phyloP scores from a whole-genome alignment of 2,329 filamentous ascomycete genomes.

The Aspergillus latus region DNA sequence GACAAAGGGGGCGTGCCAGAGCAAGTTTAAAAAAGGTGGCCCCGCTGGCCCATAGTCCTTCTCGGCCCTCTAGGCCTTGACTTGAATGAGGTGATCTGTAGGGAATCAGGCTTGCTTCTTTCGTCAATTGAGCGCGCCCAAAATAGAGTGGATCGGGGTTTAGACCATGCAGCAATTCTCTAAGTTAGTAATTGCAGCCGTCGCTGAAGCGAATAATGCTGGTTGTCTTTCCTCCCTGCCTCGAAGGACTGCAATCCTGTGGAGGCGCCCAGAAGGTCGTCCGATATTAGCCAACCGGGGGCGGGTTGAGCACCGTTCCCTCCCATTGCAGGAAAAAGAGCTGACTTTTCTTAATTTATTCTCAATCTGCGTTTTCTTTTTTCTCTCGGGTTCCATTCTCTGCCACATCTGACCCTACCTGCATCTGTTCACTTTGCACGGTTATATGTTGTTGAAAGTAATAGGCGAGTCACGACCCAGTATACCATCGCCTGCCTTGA shows the following conservation, averaged over 20 bases:
- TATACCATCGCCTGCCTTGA: conserved; percentile 22
- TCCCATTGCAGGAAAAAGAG: conserved; percentile 16
- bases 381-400: conserved; percentile 16
- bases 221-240: conserved; percentile 18
- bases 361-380: conserved; percentile 11
- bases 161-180: conserved; percentile 20
- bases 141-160: conserved; percentile 27
- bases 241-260: conserved; percentile 17
- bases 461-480: conserved; percentile 23
- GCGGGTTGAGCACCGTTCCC: conserved; percentile 14
- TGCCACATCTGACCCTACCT: conserved; percentile 9
- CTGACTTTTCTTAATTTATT: conserved; percentile 18
- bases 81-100: conserved; percentile 15
- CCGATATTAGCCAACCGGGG: conserved; percentile 19
- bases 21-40: conserved; percentile 18
- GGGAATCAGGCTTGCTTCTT: conserved; percentile 13
- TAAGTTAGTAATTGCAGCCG: conserved; percentile 15
- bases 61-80: conserved; percentile 10
- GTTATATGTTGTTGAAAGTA: conserved; percentile 20
- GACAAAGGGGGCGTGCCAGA: conserved; percentile 13
- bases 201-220: conserved; percentile 14
- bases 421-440: conserved; percentile 19
- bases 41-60: conserved; percentile 13
- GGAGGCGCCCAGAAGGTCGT: conserved; percentile 21
- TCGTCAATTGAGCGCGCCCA: conserved; percentile 16